Evolutionary conservation across 768 basidiomycete species (phyloP), one percentile per base, ranked within the genome.

Genomic region (Boletus rubroflammeus): DNA sequence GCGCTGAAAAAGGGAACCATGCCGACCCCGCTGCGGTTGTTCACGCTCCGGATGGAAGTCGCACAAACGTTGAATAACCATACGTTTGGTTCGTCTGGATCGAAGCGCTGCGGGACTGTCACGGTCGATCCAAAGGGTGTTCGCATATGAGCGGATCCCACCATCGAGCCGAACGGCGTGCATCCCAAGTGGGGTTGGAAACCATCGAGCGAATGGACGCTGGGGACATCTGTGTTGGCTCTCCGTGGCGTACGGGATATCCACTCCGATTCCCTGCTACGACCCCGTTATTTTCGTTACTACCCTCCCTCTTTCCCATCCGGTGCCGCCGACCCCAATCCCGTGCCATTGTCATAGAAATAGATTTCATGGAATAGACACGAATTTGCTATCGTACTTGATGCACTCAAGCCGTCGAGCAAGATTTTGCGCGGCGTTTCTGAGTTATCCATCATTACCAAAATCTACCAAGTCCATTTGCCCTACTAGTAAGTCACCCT

Each of bases 171-270:
- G 1, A 74, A 79, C 43, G 85, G 87, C 25, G 72, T 81, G 6
- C 80, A 86, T 63, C 74, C 80, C 9, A 77, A 72, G 50, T 98
- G 90, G 84, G 90, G 93, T 0, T 98, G 93, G 93, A 83, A 72
- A 56, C 82, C 94, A 43, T 85, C 84, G 51, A 59, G 71, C 1
- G 72, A 61, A n/a, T 96, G 93, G 88, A 73, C 77, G 45, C 76
- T 93, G 1, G 94, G 94, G 4, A 81, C 74, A 15, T 92, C 90
- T 66, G 67, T 92, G 14, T 97, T 94, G 93, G 93, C 93, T 0
- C 79, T 80, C 63, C 93, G 95, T 62, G 88, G 84, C 55, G 86
- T 97, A 0, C 97, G 95, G 95, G 88, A 96, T 64, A 54, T 84
- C 56, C 77, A 83, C 54, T 80, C 83, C 0, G 85, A 87, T 2